phyloP scores from a whole-genome alignment of 768 basidiomycete species.

The Pleurotus platypus region DNA sequence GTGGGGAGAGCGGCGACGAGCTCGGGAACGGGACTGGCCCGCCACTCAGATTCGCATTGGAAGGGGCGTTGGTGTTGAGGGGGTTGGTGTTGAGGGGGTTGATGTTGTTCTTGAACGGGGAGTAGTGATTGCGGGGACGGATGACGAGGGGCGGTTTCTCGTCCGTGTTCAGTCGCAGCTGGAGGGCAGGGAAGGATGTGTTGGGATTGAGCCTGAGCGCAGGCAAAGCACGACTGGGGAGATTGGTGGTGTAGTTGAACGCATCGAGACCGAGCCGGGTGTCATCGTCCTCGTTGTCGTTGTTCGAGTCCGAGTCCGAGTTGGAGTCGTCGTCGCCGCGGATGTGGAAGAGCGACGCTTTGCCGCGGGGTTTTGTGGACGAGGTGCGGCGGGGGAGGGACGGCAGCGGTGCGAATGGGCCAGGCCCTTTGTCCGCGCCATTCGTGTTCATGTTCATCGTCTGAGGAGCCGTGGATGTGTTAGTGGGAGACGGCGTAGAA shows the following conservation, averaged over 20 bases:
- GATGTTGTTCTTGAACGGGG: slow-evolving; percentile 4
- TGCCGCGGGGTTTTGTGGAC: background rate
- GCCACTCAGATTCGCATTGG: background rate
- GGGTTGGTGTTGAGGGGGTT: slow-evolving; percentile 1
- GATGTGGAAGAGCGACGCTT: slow-evolving; percentile 29
- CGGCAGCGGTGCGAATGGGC: slow-evolving; percentile 47
- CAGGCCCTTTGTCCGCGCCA: slow-evolving; percentile 36
- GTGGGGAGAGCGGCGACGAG: slow-evolving; percentile 21
- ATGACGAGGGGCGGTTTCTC: slow-evolving; percentile 20
- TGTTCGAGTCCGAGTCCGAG: slow-evolving; percentile 22
- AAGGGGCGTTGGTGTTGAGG: slow-evolving; percentile 5
- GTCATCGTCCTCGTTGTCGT: slow-evolving; percentile 18
- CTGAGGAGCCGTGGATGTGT: no score
- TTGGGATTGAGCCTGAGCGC: slow-evolving; percentile 16
- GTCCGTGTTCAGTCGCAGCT: slow-evolving; percentile 18
- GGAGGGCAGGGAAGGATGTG: slow-evolving; percentile 16
- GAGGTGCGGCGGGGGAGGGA: slow-evolving; percentile 37
- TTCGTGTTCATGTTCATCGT: background rate
- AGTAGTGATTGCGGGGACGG: slow-evolving; percentile 16
- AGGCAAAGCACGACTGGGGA: background rate
- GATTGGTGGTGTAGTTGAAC: slow-evolving; percentile 8
- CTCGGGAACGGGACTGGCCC: slow-evolving; percentile 38
- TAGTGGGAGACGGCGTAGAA: background rate
- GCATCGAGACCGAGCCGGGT: background rate
- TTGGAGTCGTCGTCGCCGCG: slow-evolving; percentile 33